These are phyloP conservation scores for Aspergillus latus DNA, from an alignment of 2,329 filamentous ascomycete genomes.

Conservation along the genomic window DNA sequence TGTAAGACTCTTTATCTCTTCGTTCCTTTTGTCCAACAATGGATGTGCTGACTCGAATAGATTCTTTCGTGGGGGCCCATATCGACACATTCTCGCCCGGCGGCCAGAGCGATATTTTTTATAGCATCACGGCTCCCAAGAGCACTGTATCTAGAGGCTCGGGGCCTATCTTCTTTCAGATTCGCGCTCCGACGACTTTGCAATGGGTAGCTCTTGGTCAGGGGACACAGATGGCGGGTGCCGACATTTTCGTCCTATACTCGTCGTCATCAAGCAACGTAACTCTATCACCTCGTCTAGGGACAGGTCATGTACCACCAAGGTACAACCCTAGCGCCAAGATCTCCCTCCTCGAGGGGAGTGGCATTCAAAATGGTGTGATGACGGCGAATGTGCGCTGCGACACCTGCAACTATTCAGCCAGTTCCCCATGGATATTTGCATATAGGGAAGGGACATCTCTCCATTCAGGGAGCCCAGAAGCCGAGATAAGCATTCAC, in stretches of 20 bases:
- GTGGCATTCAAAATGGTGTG: slow-evolving; percentile 52
- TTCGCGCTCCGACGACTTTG: slow-evolving; percentile 45
- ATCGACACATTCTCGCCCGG: slow-evolving; percentile 22
- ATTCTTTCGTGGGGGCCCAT: slow-evolving; percentile 8
- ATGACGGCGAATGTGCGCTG: slow-evolving; percentile 62
- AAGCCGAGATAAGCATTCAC: slow-evolving; percentile 24
- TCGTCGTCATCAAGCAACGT: slow-evolving; percentile 52
- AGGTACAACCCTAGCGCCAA: slow-evolving; percentile 45
- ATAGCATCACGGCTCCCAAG: slow-evolving; percentile 56
- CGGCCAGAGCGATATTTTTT: slow-evolving; percentile 33
- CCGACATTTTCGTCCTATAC: slow-evolving; percentile 66
- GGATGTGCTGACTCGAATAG: not conserved
- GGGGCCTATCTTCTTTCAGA: slow-evolving; percentile 62
- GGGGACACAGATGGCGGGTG: slow-evolving; percentile 54
- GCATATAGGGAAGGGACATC: slow-evolving; percentile 26
- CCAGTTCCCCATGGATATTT: slow-evolving; percentile 32
- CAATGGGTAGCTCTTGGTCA: slow-evolving; percentile 61
- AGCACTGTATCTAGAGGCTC: slow-evolving; percentile 49
- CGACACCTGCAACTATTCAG: slow-evolving; percentile 23
- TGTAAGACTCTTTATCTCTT: slow-evolving; percentile 1
- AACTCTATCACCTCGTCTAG: slow-evolving; percentile 59
- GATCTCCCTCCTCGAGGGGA: slow-evolving; percentile 59
- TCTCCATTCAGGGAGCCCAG: slow-evolving; percentile 23
- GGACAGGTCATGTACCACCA: slow-evolving; percentile 52
- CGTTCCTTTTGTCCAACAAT: not conserved